These are phyloP conservation scores for Incumbomyces lentus DNA, from an alignment of 2,329 filamentous ascomycete species.

Conservation along the genomic window DNA sequence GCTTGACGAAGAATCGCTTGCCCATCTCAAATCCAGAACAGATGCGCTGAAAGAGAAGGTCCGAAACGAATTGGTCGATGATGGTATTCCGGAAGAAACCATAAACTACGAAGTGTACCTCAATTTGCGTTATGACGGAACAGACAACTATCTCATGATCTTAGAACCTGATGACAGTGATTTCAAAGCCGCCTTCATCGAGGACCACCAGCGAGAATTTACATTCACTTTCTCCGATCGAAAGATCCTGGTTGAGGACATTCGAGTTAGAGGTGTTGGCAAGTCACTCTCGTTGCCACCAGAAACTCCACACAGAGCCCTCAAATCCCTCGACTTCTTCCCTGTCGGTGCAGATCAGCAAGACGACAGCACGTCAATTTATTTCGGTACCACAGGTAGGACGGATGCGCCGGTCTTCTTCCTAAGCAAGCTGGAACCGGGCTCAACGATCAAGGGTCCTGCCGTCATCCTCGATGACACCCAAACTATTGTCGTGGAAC, in stretches of 20 bases:
- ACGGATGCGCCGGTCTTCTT: conserved; percentile 72
- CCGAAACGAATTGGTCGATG: conserved; percentile 29
- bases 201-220: conserved; percentile 84
- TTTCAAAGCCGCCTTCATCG: conserved; percentile 69
- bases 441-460: conserved; percentile 65
- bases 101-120: conserved; percentile 32
- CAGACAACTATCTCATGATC: conserved; percentile 60
- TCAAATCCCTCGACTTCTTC: conserved; percentile 37
- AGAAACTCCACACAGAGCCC: conserved; percentile 73
- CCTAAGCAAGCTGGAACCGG: conserved; percentile 61
- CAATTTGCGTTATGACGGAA: conserved; percentile 42
- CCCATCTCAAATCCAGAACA: background rate
- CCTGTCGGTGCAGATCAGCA: conserved; percentile 46
- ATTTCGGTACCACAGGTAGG: conserved; percentile 66
- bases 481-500: conserved; percentile 85
- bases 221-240: conserved; percentile 72
- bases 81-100: too few relatives aligned
- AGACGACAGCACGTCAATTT: conserved; percentile 56
- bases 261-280: conserved; percentile 76
- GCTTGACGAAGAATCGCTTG: conserved; percentile 26
- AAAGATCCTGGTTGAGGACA: conserved; percentile 83
- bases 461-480: conserved; percentile 64
- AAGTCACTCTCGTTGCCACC: conserved; percentile 73
- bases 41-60: conserved; percentile 29
- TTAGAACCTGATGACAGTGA: conserved; percentile 60